Percentiles rank a stretch among this genome's conserved stretches.
These are phyloP conservation scores for Prunus kanzakura DNA, from an alignment of 306 rosid genomes.

Conservation along the genomic window DNA sequence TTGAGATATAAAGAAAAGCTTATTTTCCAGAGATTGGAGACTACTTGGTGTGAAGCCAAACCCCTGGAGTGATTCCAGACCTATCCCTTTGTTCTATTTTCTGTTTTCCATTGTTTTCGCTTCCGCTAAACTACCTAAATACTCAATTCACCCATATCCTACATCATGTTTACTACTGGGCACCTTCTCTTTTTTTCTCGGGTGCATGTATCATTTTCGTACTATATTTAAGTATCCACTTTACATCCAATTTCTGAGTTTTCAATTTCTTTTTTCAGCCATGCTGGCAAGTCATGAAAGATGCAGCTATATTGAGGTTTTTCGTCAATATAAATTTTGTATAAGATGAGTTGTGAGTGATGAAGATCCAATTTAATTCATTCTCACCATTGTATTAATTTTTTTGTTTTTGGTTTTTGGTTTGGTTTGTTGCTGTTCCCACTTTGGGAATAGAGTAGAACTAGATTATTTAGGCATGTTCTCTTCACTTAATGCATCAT, in stretches of 20 bases:
- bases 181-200: neutral
- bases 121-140: too few species aligned
- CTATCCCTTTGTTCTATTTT: too few species aligned
- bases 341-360: too few species aligned
- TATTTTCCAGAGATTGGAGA: too few species aligned
- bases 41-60: too few species aligned
- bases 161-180: conserved; percentile 1
- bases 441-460: conserved; percentile 26
- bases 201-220: neutral
- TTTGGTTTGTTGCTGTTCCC: neutral
- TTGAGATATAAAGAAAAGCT: too few species aligned
- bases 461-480: neutral
- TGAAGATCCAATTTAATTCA: neutral
- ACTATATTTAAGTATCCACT: neutral
- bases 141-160: too few species aligned
- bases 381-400: conserved; percentile 2
- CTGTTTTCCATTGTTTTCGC: too few species aligned
- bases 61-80: too few species aligned
- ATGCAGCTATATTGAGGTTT: conserved; percentile 16
- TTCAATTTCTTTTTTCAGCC: conserved; percentile 3
- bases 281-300: conserved; percentile 30
- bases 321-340: conserved; percentile 24
- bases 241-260: neutral
- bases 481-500: neutral
- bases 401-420: neutral